These are phyloP conservation scores for Penicillium subrubescens DNA, from an alignment of 495 filamentous ascomycete genomes.

Conservation along the genomic window DNA sequence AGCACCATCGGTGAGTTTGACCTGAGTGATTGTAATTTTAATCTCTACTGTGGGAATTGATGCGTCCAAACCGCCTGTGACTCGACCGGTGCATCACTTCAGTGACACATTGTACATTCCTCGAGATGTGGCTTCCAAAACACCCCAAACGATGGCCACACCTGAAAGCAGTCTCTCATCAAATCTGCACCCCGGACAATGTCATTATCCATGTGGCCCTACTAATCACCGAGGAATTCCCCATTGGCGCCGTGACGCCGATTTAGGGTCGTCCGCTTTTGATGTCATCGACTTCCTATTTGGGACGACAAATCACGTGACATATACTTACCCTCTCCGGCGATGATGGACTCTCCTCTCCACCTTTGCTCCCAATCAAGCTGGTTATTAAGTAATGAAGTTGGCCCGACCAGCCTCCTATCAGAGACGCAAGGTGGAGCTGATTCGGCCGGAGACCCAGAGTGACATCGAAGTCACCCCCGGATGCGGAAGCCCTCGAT, in stretches of 20 bases:
- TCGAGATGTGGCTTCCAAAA: neutral
- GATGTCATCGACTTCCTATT: slow-evolving; percentile 16
- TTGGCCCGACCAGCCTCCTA: neutral
- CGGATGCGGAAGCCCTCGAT: slow-evolving; percentile 30
- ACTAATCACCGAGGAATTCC: slow-evolving; percentile 16
- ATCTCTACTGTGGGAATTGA: neutral
- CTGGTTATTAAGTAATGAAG: neutral
- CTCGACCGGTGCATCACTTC: neutral
- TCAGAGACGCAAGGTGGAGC: slow-evolving; percentile 9
- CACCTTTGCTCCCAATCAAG: neutral
- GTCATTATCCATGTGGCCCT: slow-evolving; percentile 1
- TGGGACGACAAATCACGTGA: slow-evolving; percentile 21
- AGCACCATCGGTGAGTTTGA: neutral
- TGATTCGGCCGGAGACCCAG: slow-evolving; percentile 12
- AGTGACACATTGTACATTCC: slow-evolving; percentile 10
- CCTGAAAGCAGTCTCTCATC: slow-evolving; percentile 3
- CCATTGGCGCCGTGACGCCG: slow-evolving; percentile 3
- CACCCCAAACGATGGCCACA: neutral
- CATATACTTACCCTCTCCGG: neutral
- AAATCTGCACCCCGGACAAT: neutral
- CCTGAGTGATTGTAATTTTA: neutral
- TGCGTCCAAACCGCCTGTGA: neutral
- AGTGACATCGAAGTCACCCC: slow-evolving; percentile 25
- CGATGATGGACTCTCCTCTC: neutral
- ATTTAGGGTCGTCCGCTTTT: slow-evolving; percentile 15